phyloP scores from a whole-genome alignment of 305 asterid species.

The Fraxinus sp. region DNA sequence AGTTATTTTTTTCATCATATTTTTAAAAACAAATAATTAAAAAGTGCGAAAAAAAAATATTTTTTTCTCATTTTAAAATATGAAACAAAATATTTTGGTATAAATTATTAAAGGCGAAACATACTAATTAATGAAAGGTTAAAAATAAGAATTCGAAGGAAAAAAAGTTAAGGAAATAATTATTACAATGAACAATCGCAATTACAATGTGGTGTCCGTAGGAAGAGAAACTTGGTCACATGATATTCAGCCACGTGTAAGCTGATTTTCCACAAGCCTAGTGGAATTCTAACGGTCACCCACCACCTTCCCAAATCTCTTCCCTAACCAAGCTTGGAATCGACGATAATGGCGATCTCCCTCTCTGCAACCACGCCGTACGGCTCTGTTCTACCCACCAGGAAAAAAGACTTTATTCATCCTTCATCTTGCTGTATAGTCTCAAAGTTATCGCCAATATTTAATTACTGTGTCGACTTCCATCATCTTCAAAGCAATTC shows the following conservation, averaged over 20 bases:
- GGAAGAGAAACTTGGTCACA: neutral
- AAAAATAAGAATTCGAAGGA: too few species aligned
- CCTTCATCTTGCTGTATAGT: neutral
- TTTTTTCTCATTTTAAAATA: too few species aligned
- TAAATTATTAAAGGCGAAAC: too few species aligned
- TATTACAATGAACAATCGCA: too few species aligned
- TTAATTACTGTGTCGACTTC: constrained; percentile 17
- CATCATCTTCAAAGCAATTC: constrained; percentile 21
- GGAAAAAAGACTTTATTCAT: neutral
- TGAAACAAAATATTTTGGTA: too few species aligned
- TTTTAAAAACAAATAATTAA: too few species aligned
- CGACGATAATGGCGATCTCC: constrained; percentile 43
- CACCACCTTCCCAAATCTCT: constrained; percentile 13
- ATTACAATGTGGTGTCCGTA: too few species aligned
- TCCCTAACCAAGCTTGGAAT: neutral
- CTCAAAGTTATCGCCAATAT: constrained; percentile 21
- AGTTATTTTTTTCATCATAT: too few species aligned
- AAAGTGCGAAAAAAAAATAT: too few species aligned
- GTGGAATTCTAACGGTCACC: constrained; percentile 2
- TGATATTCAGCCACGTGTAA: constrained; percentile 31
- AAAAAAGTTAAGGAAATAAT: too few species aligned
- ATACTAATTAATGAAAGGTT: too few species aligned
- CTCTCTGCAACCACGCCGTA: constrained; percentile 30
- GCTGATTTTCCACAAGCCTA: constrained; percentile 20
- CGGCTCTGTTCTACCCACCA: constrained; percentile 30